Base-by-base conservation (phyloP, 176 grass and related monocot species). In the Coix lacrymajobi region DNA sequence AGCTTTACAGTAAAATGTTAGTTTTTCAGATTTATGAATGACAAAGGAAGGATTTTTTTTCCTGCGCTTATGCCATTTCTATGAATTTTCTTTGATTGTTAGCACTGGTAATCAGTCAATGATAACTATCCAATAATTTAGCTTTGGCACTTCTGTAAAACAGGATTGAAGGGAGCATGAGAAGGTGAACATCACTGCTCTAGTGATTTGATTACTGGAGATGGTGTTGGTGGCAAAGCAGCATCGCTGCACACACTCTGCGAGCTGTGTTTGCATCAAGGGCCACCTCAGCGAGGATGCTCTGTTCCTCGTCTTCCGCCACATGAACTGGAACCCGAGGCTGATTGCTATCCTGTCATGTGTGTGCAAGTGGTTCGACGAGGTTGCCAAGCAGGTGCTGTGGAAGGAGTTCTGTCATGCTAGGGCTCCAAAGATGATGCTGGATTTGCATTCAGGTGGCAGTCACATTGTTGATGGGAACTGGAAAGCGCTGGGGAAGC, bases 331-430 rank as follows among this genome's bases (percentile, higher is more conserved):
- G 96, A 96, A 99, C 74, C 96, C 96, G 10, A 87, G 89, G 76
- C 70, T 92, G 69, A 99, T 99, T 46, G 93, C 96, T 11, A 67
- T 85, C n/a, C 83, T 99, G 76, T 96, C 93, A 0, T 99, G 96
- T 37, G 96, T 99, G 69, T 99, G 96, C 89, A 99, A 99, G 64
- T 99, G 96, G 96, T 99, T 99, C 61, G 96, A 99, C 11, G 93
- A 99, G 83, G 85, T 96, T 9, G 91, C 91, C 24, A 96, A 90
- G 66, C 80, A 83, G 40, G 87, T 99, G n/a, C 80, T 99, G 6
- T 99, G 96, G 96, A 99, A n/a, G 82, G 96, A 96, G 74, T 99
- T 99, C 80, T 99, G 96, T 76, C 91, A 89, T 51, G 81, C 91
- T 38, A 90, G 96, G 83, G 96, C 96, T 8, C 93, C 96, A 15